Base-by-base conservation (phyloP, 2,329 filamentous ascomycete genomes). In the Sarocladium strictum region DNA sequence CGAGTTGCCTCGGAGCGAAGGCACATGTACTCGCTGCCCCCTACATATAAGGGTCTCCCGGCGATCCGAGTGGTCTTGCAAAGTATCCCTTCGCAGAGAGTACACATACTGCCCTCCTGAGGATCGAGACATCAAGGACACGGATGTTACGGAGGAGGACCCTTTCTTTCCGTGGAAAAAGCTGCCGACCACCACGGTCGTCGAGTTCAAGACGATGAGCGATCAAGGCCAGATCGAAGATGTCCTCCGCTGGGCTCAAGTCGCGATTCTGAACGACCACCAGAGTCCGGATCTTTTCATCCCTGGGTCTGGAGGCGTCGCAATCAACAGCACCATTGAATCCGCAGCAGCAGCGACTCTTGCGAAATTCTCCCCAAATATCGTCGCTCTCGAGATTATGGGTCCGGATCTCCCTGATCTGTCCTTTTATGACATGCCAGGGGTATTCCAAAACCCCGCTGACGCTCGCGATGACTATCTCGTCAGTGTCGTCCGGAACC, bases 401-500 rank as follows among this genome's bases (percentile, higher is more conserved):
- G 87, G 86, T 0, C 87, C 87, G 0, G 77, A 76, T 0, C 76
- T 93, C 0, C 86, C 89, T 0, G 84, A 89, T 5, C 66, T 96
- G 0, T 90, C 86, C 0, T 95, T 96, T 61, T 93, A 89, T 57
- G 91, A 96, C 57, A 76, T 96, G 0, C 91, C 91, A 0, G 91
- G 91, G 0, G 83, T 95, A 0, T 93, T 96, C 58, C 83, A 84
- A 19, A 86, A 86, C 7, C 79, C 85, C 0, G 81, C 83, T 2
- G 76, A 83, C 7, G 79, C 79, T 7, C 74, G 81, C 2, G 84
- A 92, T 15, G 75, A 80, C 10, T 88, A 88, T 55, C 72, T 93
- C 0, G 86, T 92, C 12, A 74, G 78, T 0, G 82, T 94, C 0
- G 87, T 96, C 0, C 77, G 84, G 52, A 87, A 87, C 17, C 65